Evolutionary conservation across 169 alveolate species (phyloP).

Genomic region (Plasmodium fragile): DNA sequence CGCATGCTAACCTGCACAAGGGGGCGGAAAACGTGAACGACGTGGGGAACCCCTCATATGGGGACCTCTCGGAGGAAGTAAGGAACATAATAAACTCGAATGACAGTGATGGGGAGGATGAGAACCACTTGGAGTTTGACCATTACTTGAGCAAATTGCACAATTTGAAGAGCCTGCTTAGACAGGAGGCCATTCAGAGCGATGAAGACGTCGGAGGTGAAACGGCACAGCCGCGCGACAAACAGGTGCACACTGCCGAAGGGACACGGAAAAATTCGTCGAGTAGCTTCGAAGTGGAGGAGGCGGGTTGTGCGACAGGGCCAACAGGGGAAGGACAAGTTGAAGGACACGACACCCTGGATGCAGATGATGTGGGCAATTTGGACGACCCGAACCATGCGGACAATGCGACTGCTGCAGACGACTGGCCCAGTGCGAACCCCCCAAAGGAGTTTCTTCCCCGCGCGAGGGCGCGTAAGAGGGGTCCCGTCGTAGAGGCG

Average conservation of each 20-base stretch:
- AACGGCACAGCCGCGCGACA: not conserved
- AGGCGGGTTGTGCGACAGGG: too few relatives aligned
- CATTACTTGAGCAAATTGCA: constrained; percentile 18
- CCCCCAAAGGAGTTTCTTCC: not conserved
- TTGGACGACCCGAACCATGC: too few relatives aligned
- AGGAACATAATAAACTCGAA: not conserved
- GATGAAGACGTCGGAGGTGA: not conserved
- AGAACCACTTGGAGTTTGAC: constrained; percentile 40
- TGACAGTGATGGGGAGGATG: constrained; percentile 12
- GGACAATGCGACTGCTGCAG: not conserved
- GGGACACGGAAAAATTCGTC: not conserved
- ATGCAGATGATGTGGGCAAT: not conserved
- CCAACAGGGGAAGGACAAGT: not conserved
- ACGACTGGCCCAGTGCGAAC: not conserved
- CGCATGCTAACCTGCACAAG: not conserved
- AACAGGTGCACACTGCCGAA: not conserved
- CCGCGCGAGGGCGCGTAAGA: not conserved
- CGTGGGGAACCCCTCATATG: not conserved
- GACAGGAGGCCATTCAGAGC: constrained; percentile 20
- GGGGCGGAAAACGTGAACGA: not conserved
- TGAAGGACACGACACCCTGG: not conserved
- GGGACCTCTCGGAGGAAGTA: constrained; percentile 3
- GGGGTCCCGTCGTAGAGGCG: not conserved
- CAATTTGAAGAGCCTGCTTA: constrained; percentile 47
- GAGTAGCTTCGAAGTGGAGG: too few relatives aligned